Evolutionary conservation across 768 basidiomycete genomes (phyloP).

Genomic region (Amanita rimosa): DNA sequence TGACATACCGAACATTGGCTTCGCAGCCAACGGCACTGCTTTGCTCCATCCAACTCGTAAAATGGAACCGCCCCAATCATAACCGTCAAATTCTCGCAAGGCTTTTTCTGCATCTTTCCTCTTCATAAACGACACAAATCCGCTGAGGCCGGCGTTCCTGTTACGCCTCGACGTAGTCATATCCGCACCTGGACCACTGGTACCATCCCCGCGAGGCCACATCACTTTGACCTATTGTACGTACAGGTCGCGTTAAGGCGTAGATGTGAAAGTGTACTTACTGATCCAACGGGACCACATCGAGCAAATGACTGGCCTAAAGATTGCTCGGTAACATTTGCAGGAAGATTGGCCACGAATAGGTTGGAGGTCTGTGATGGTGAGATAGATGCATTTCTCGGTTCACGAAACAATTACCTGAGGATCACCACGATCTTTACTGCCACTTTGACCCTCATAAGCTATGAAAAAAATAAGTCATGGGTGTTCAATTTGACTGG

Average conservation of each 20-base stretch:
- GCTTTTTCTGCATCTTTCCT: slow-evolving; percentile 85
- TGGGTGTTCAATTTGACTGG: not conserved
- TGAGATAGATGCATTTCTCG: not conserved
- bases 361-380: slow-evolving; percentile 75
- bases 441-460: slow-evolving; percentile 86
- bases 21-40: slow-evolving; percentile 76
- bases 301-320: slow-evolving; percentile 89
- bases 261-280: slow-evolving; percentile 22
- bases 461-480: slow-evolving; percentile 28
- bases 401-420: slow-evolving; percentile 38
- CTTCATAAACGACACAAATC: slow-evolving; percentile 96
- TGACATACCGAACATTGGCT: slow-evolving; percentile 67
- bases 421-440: slow-evolving; percentile 80
- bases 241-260: not conserved
- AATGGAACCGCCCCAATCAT: slow-evolving; percentile 87
- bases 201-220: slow-evolving; percentile 89
- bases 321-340: slow-evolving; percentile 73
- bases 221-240: slow-evolving; percentile 77
- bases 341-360: slow-evolving; percentile 90
- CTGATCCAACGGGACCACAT: slow-evolving; percentile 87
- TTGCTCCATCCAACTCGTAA: slow-evolving; percentile 96
- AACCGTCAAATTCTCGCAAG: slow-evolving; percentile 81
- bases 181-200: slow-evolving; percentile 57
- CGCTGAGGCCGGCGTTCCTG: slow-evolving; percentile 75
- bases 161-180: slow-evolving; percentile 62